Evolutionary conservation across 768 basidiomycete genomes (phyloP), one percentile per base, ranked within the genome.

Genomic region (Boletus reticuloceps): DNA sequence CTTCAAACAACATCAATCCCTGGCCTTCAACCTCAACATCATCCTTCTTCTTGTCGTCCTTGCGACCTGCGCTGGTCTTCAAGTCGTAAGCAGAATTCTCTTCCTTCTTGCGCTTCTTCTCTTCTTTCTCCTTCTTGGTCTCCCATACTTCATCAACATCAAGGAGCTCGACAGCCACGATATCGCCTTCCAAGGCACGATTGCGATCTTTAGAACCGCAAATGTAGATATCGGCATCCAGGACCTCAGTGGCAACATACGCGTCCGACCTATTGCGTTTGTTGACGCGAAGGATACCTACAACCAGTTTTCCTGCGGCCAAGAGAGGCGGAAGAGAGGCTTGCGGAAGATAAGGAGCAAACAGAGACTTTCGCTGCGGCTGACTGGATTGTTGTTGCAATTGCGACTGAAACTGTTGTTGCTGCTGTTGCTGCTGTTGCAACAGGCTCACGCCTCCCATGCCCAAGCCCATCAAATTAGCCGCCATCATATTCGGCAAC

Each of bases 51-150:
- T 99, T 99, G 77, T 98, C 96, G 66, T 94, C 92, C 75, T 92
- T 94, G 63, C 91, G 84, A 55, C 86, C 88, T 36, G 77, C 82
- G 41, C 75, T 78, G 7, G 85, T 79, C 71, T 87, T 91, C 52
- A 88, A 68, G 66, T 98, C 96, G 71, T 94, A 98, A 0, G 94
- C 92, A 29, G 94, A 88, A 69, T 95, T 97, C 75, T 98, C 97
- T 75, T 98, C 97, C 82, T 99, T 99, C 78, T 98, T 98, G 67
- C 96, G 82, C 79, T 99, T 98, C 87, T 99, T 99, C 78, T 98
- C 97, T 72, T 98, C 97, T 76, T 99, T 99, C 77, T 99, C 97
- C 75, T 99, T 99, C 81, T 99, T 99, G 6, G 97, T 97, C 10
- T 91, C 89, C 92, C 92, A 92, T 14, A 97, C 95, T 73, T 98